phyloP scores from a whole-genome alignment of 164 flowering plant genomes.

The Saururus chinensis region DNA sequence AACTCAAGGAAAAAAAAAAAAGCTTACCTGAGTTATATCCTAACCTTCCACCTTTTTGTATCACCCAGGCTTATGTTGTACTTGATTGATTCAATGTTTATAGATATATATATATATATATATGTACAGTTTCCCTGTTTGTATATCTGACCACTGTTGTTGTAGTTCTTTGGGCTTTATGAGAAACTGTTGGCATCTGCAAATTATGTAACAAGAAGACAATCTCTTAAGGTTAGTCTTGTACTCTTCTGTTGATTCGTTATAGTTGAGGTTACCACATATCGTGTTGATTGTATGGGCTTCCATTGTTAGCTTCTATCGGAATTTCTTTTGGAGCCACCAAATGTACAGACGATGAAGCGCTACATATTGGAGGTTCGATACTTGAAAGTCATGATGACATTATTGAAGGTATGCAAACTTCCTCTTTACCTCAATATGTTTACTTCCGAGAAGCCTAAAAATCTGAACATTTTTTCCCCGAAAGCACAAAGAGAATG shows the following conservation, averaged over 20 bases:
- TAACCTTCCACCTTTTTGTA: background rate
- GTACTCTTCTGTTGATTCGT: background rate
- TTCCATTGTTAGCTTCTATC: slow-evolving; percentile 65
- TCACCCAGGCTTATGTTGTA: no score
- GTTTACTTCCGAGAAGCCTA: background rate
- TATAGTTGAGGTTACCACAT: slow-evolving; percentile 2
- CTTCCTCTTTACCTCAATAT: background rate
- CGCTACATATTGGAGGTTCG: slow-evolving; percentile 79
- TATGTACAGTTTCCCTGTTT: background rate
- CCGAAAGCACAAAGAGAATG: no score
- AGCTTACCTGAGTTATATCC: background rate
- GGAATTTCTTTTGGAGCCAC: slow-evolving; percentile 91
- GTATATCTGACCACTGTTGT: background rate
- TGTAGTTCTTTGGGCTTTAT: slow-evolving; percentile 81
- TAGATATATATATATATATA: background rate
- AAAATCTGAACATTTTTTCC: background rate
- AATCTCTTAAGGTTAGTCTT: slow-evolving; percentile 78
- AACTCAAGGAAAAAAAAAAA: background rate
- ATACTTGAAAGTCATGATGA: slow-evolving; percentile 82
- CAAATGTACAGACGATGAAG: slow-evolving; percentile 85
- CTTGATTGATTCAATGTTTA: no score
- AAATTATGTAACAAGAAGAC: slow-evolving; percentile 96
- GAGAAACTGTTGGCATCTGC: slow-evolving; percentile 74
- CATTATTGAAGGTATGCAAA: slow-evolving; percentile 41
- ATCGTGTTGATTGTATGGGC: background rate